phyloP scores from a whole-genome alignment of 2,329 filamentous ascomycete genomes.

The Pyrenophora seminiperda region DNA sequence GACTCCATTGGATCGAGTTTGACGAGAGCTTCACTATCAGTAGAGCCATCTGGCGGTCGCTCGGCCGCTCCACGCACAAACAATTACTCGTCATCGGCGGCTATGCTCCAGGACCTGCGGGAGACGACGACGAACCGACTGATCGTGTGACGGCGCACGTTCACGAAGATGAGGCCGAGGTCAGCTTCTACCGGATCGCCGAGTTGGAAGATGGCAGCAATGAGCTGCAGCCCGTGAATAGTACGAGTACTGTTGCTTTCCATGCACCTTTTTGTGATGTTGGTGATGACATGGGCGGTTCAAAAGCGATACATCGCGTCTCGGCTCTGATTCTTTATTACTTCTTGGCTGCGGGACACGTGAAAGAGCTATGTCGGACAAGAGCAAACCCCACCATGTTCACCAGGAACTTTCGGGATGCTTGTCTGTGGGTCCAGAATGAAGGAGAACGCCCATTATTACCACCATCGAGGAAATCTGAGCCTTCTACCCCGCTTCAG shows the following conservation, averaged over 20 bases:
- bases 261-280: conserved; percentile 37
- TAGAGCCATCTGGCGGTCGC: conserved; percentile 31
- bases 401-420: conserved; percentile 36
- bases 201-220: conserved; percentile 22
- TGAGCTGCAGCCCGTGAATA: conserved; percentile 32
- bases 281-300: conserved; percentile 32
- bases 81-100: conserved; percentile 36
- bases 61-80: conserved; percentile 36
- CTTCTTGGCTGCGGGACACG: conserved; percentile 33
- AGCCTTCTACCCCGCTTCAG: conserved; percentile 18
- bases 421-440: conserved; percentile 35
- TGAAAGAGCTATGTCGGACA: conserved; percentile 31
- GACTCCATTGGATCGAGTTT: conserved; percentile 31
- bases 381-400: conserved; percentile 36
- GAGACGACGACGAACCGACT: conserved; percentile 27
- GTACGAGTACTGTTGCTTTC: conserved; percentile 36
- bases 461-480: conserved; percentile 28
- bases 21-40: conserved; percentile 34
- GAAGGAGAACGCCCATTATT: conserved; percentile 27
- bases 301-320: conserved; percentile 35
- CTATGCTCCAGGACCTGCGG: conserved; percentile 34
- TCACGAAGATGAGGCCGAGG: conserved; percentile 35
- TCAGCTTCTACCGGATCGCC: conserved; percentile 34
- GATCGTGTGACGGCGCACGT: conserved; percentile 36
- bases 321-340: conserved; percentile 36